A percentile compares a stretch with the other conserved stretches of the same genome.
These are phyloP conservation scores for Aphanomyces stellatus DNA, from an alignment of 352 stramenopile genomes.

Conservation along the genomic window DNA sequence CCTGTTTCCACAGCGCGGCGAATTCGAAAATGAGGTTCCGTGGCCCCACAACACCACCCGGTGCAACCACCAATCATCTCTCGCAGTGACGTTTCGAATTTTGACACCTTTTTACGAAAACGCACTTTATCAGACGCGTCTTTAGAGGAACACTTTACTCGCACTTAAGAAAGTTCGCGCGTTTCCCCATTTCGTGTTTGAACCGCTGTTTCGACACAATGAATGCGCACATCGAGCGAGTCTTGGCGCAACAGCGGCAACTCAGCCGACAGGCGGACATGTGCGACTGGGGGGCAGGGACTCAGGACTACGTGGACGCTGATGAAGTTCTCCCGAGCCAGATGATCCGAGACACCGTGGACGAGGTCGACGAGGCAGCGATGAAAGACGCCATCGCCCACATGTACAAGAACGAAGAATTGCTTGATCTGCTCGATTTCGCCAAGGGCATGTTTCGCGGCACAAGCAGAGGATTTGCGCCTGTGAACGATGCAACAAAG, in stretches of 20 bases:
- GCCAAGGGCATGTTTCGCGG: constrained; percentile 15
- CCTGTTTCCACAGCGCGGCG: neutral
- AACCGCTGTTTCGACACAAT: neutral
- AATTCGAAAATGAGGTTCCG: constrained; percentile 3
- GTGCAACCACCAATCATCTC: neutral
- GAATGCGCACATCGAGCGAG: constrained; percentile 5
- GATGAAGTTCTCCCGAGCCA: constrained; percentile 11
- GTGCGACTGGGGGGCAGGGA: neutral
- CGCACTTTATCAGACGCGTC: neutral
- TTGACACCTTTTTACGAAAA: neutral
- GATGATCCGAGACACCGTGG: constrained; percentile 13
- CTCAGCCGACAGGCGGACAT: constrained; percentile 12
- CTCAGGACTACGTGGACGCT: constrained; percentile 1
- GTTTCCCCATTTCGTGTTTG: neutral
- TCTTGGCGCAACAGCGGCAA: constrained; percentile 13
- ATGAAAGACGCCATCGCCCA: neutral
- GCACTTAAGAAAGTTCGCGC: constrained; percentile 1
- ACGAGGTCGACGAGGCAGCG: constrained; percentile 9
- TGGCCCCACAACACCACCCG: too few species aligned
- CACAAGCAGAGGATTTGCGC: neutral
- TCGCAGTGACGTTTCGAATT: neutral
- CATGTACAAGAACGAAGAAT: constrained; percentile 1
- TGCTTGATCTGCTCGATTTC: constrained; percentile 16
- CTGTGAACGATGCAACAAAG: neutral
- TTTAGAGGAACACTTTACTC: too few species aligned